phyloP scores from a whole-genome alignment of 306 rosid species.

The Crataegus laevigata region DNA sequence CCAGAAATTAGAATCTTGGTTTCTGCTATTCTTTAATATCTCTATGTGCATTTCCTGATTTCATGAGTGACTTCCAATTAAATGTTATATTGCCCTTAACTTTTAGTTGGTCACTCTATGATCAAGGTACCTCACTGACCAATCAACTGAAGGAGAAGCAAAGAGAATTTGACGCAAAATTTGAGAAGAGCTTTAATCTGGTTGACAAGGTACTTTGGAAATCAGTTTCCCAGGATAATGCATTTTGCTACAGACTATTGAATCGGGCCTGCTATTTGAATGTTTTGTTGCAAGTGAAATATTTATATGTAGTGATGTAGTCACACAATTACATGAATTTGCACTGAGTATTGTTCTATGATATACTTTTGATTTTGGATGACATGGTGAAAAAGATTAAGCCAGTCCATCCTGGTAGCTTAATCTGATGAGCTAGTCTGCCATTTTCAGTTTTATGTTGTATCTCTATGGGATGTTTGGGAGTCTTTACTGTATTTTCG shows the following conservation, averaged over 20 bases:
- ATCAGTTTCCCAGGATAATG: background rate
- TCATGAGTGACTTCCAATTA: background rate
- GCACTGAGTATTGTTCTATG: background rate
- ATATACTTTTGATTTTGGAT: background rate
- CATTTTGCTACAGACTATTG: background rate
- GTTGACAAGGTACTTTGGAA: constrained; percentile 49
- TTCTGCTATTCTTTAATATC: background rate
- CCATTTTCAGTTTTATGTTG: background rate
- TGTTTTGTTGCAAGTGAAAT: background rate
- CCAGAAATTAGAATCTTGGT: background rate
- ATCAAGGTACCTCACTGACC: constrained; percentile 67
- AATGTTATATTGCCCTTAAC: background rate
- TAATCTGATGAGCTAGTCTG: background rate
- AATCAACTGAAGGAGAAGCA: constrained; percentile 64
- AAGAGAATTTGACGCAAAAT: constrained; percentile 64
- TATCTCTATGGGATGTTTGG: background rate
- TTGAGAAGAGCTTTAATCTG: constrained; percentile 59
- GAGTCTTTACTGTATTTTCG: background rate
- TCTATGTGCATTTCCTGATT: background rate
- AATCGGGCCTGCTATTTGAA: background rate
- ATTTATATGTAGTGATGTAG: background rate
- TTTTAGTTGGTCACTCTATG: constrained; percentile 1
- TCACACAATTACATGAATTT: background rate
- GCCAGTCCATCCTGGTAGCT: background rate
- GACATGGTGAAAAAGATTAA: background rate